Base-by-base conservation (phyloP, 768 basidiomycete genomes). In the Leucogyrophana mollusca region DNA sequence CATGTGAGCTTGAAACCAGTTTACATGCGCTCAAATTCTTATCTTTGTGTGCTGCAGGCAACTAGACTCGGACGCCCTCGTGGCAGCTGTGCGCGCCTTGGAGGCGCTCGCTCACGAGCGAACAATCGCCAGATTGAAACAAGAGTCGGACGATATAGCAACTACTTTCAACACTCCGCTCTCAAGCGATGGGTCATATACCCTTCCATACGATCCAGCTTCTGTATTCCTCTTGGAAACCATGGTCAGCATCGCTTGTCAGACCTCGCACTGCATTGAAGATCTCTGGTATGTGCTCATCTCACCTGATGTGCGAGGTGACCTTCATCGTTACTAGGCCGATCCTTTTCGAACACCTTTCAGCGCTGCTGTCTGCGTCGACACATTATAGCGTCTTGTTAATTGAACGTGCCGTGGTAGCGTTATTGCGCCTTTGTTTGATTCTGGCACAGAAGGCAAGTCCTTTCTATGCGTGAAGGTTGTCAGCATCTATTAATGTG, bases 151-250 rank as follows among this genome's bases (percentile, higher is more conserved):
- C 48, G 88, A 90, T 39, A 61, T 65, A 43, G 58, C 64, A 33
- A 57, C 70, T 21, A 62, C 74, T 1, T 61, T 57, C 30, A 60
- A 54, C 13, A 56, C 56, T n/a, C 52, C 59, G 11, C 57, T 67
- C 2, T 58, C 72, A 16, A 68, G 69, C 58, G 77, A 77, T 22
- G 71, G 62, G 4, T 58, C 68, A 2, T 77, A 73, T 43, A 77
- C 85, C 41, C 68, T 95, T 8, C 83, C 94, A 9, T 99, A 98
- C 56, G 96, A 99, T 62, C 93, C 96, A 9, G 90, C 93, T 3
- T 90, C 94, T 7, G 85, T 96, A 1, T 95, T 97, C 69, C 81
- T 98, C 30, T 67, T 98, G 50, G 96, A 99, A 66, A 90, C 83
- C 40, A 95, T 97, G 87, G 83, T 92, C 53, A 95, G 92, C 64